Base-by-base conservation (phyloP, 192 early-diverging fungal species). In the Funneliformis geosporum region DNA sequence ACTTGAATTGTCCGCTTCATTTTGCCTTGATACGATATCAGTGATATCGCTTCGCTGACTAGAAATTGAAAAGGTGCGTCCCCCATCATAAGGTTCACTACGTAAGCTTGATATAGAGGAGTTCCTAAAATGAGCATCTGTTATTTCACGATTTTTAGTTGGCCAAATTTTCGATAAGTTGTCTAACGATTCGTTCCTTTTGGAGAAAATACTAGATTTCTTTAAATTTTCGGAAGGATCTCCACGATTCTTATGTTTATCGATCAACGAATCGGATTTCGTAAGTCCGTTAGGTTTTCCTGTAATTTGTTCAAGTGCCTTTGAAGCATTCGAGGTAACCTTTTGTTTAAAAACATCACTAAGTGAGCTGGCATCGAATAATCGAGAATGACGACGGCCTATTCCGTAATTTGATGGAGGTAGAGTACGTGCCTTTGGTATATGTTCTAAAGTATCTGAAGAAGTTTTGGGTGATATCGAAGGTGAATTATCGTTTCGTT, bases 241-340 rank as follows among this genome's bases (percentile, higher is more conserved):
- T 8, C 59, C 59, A 75, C 59, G 59, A 0, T 27, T 38, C 61
- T 75, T 75, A 27, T 23, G 18, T 62, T 75, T 75, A 75, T 75
- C 73, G 23, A 5, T 67, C 4, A 67, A 6, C 5, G 3, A 38
- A 25, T 73, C 71, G 6, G 4, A 44, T 23, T 14, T 44, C 14
- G 18, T 18, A 40, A 42, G 67, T 10, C 67, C 39, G 8, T 69
- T 69, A 39, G 33, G 33, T 61, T 61, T 73, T 59, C 40, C n/a
- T 11, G 73, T 75, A 61, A 75, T 10, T 62, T 75, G 73, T 60
- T 75, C 73, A 40, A 75, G n/a, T n/a, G 59, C 59, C 33, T 75
- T 75, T 6, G 55, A 33, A 33, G 73, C 55, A 60, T 47, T 39
- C 9, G 71, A 27, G 8, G 71, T 27, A 21, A 73, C 33, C 59